These are phyloP conservation scores for Thecaphora thlaspeos DNA, from an alignment of 1,284 basidiomycete species.

Conservation along the genomic window DNA sequence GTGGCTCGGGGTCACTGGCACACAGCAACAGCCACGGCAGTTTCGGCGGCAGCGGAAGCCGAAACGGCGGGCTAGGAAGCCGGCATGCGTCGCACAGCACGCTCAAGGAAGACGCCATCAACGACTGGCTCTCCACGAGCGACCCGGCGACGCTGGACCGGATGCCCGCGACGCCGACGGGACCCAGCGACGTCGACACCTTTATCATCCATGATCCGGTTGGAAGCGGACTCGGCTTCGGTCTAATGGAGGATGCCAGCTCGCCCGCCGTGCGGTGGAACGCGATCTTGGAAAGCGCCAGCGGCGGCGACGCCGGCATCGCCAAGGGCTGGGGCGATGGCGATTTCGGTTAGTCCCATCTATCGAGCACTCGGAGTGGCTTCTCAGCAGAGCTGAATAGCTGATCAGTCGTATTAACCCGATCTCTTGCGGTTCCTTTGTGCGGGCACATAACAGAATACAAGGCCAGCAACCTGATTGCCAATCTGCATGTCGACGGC, in stretches of 20 bases:
- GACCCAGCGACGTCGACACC: constrained; percentile 16
- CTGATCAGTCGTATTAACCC: too few species aligned
- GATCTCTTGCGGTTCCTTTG: constrained; percentile 9
- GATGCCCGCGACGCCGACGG: not conserved
- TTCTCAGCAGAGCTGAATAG: too few species aligned
- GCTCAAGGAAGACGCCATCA: constrained; percentile 23
- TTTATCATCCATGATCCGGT: not conserved
- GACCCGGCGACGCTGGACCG: not conserved
- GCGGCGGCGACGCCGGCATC: constrained; percentile 28
- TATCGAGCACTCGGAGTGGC: not conserved
- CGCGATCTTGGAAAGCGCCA: constrained; percentile 13
- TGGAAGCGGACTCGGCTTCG: not conserved
- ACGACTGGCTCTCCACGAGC: constrained; percentile 18
- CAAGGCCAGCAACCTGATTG: constrained; percentile 17
- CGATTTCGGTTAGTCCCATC: constrained; percentile 9
- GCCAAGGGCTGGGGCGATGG: constrained; percentile 23
- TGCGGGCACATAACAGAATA: constrained; percentile 19
- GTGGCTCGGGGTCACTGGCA: too few species aligned
- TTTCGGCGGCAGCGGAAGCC: not conserved
- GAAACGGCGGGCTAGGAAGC: constrained; percentile 14
- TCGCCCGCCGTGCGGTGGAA: constrained; percentile 1
- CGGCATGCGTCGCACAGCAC: constrained; percentile 32
- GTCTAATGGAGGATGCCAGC: constrained; percentile 1
- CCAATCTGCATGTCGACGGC: constrained; percentile 32
- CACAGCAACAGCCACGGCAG: not conserved